Evolutionary conservation across 192 early-diverging fungal genomes (phyloP).

Genomic region (Coemansia sp.): DNA sequence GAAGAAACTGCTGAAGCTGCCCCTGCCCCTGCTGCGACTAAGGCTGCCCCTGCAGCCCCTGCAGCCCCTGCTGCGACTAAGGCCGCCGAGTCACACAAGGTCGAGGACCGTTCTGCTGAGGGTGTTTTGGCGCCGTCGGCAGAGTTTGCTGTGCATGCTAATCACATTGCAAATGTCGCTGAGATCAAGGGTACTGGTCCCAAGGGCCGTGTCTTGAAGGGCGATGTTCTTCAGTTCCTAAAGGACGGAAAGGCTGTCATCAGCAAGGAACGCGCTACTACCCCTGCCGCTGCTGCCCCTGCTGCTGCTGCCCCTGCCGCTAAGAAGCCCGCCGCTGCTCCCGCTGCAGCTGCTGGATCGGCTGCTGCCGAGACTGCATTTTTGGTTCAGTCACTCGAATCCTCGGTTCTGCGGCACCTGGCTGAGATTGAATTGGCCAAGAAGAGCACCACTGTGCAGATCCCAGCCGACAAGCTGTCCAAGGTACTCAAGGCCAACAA

Average conservation of each 20-base stretch:
- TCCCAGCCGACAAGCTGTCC: slow-evolving; percentile 28
- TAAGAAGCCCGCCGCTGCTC: slow-evolving; percentile 6
- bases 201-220: slow-evolving; percentile 72
- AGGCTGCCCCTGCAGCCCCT: slow-evolving; percentile 17
- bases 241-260: slow-evolving; percentile 52
- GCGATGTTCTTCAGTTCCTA: slow-evolving; percentile 67
- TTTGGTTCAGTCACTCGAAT: slow-evolving; percentile 42
- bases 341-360: too few species aligned
- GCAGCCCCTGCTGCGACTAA: slow-evolving; percentile 19
- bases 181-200: slow-evolving; percentile 56
- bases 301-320: background rate
- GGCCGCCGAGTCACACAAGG: slow-evolving; percentile 10
- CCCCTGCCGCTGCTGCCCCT: background rate
- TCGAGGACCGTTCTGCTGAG: slow-evolving; percentile 11
- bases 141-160: slow-evolving; percentile 44
- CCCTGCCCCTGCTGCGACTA: slow-evolving; percentile 4
- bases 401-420: slow-evolving; percentile 38
- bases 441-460: slow-evolving; percentile 31
- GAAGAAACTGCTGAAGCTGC: too few species aligned
- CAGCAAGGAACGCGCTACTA: slow-evolving; percentile 14
- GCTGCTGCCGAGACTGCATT: slow-evolving; percentile 33
- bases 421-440: slow-evolving; percentile 36
- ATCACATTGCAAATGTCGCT: slow-evolving; percentile 42
- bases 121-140: slow-evolving; percentile 37
- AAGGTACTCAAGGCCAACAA: slow-evolving; percentile 22